A percentile compares a stretch with the other conserved stretches of the same genome.
phyloP scores from a whole-genome alignment of 2,329 filamentous ascomycete species.

The Leptographium wingfieldii region DNA sequence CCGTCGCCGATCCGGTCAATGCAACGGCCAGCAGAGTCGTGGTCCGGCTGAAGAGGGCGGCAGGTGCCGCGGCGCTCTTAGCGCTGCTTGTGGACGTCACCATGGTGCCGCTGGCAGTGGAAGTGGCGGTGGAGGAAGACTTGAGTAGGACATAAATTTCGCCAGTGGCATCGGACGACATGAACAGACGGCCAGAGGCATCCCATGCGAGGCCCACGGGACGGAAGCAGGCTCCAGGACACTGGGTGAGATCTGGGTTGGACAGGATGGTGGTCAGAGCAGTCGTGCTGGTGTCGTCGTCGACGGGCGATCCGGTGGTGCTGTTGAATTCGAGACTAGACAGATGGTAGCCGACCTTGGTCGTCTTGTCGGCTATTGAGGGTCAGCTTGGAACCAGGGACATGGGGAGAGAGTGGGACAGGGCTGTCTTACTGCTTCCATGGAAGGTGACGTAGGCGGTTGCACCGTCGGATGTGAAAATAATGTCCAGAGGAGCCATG shows the following conservation, averaged over 20 bases:
- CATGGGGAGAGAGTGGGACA: constrained; percentile 11
- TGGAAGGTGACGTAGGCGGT: constrained; percentile 58
- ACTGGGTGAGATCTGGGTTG: constrained; percentile 39
- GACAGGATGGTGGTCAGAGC: constrained; percentile 39
- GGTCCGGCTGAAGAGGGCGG: neutral
- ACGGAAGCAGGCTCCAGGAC: constrained; percentile 47
- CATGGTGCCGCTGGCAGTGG: constrained; percentile 11
- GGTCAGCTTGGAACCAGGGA: neutral
- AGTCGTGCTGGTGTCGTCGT: constrained; percentile 26
- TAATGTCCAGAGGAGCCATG: constrained; percentile 58
- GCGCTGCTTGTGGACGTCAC: constrained; percentile 8
- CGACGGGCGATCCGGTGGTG: constrained; percentile 27
- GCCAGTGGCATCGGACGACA: constrained; percentile 50
- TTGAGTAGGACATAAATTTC: constrained; percentile 47
- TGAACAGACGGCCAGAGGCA: constrained; percentile 41
- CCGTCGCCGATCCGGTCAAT: neutral
- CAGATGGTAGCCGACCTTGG: constrained; percentile 34
- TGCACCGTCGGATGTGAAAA: constrained; percentile 45
- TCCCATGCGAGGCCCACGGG: constrained; percentile 47
- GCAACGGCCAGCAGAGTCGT: neutral
- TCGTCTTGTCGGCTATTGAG: constrained; percentile 25
- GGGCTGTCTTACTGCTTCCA: constrained; percentile 49
- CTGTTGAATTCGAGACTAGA: constrained; percentile 29
- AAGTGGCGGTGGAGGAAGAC: neutral
- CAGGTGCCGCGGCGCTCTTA: neutral